Conservation (phyloP, 208 protist genomes). For the Acanthamoeba pearcei region DNA sequence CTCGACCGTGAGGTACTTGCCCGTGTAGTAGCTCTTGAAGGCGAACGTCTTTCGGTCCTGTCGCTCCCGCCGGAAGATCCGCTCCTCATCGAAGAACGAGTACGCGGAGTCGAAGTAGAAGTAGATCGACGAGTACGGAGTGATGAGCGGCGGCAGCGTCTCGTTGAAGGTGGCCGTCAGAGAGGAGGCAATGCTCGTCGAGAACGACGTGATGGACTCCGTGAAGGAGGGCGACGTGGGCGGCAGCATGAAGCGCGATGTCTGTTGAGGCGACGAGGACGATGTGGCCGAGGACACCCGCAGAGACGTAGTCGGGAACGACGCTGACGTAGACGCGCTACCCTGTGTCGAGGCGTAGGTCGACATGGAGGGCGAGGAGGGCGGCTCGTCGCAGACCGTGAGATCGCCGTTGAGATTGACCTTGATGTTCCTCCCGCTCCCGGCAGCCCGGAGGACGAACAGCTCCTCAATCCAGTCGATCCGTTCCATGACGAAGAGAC, state of each 20-base stretch:
- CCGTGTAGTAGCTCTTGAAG: constrained; percentile 61
- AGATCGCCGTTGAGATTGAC: constrained; percentile 68
- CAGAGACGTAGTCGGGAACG: neutral
- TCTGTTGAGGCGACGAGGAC: neutral
- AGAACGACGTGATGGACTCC: neutral
- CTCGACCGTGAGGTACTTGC: constrained; percentile 53
- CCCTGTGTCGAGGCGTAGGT: neutral
- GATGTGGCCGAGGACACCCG: neutral
- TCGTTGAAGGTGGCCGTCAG: neutral
- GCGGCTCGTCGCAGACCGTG: neutral
- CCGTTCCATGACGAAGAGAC: constrained; percentile 32
- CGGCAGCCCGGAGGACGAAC: neutral
- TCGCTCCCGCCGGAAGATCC: constrained; percentile 8
- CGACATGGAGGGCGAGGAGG: neutral
- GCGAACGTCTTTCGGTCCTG: constrained; percentile 49
- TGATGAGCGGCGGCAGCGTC: neutral
- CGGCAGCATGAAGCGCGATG: neutral
- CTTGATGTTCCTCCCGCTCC: neutral
- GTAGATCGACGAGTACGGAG: neutral
- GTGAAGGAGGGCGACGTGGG: neutral
- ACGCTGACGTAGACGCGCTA: neutral
- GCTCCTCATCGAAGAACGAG: neutral
- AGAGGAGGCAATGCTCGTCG: neutral
- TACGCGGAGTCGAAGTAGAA: constrained; percentile 14
- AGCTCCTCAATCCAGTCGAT: constrained; percentile 64